Conservation (phyloP, 176 grass and related monocot genomes). For the Cocos nucifera region DNA sequence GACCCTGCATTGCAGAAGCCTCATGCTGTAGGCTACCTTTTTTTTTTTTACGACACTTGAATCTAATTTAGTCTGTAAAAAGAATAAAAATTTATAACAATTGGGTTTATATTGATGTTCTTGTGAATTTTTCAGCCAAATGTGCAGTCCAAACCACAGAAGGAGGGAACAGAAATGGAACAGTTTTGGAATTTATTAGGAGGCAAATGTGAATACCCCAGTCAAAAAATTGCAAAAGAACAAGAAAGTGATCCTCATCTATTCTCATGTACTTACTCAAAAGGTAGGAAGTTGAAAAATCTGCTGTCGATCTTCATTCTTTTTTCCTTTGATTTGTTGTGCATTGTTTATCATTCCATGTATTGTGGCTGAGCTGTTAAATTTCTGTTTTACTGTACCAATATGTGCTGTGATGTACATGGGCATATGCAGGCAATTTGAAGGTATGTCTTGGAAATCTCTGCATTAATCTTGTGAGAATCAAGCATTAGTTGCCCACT, state of each 20-base stretch:
- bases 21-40: no score
- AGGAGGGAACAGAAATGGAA: constrained; percentile 91
- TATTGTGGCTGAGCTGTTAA: constrained; percentile 21
- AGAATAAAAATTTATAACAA: no score
- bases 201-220: constrained; percentile 79
- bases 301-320: not conserved
- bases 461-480: not conserved
- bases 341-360: constrained; percentile 18
- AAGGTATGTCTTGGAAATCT: constrained; percentile 29
- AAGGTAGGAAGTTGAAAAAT: constrained; percentile 40
- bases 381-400: constrained; percentile 2
- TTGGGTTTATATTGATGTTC: no score
- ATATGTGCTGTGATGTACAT: constrained; percentile 13
- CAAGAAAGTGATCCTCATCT: constrained; percentile 83
- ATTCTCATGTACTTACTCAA: constrained; percentile 75
- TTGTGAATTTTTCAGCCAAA: constrained; percentile 58
- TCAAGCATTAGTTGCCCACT: not conserved
- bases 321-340: not conserved
- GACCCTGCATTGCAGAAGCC: no score
- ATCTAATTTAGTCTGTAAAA: no score
- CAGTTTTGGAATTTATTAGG: constrained; percentile 91
- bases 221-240: constrained; percentile 77
- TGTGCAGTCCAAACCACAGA: constrained; percentile 84
- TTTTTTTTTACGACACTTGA: no score
- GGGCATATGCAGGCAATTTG: constrained; percentile 41